Percentiles rank a stretch among this genome's conserved stretches.
Conservation (phyloP, 345 rosid species). For the Syzygium aromaticum region DNA sequence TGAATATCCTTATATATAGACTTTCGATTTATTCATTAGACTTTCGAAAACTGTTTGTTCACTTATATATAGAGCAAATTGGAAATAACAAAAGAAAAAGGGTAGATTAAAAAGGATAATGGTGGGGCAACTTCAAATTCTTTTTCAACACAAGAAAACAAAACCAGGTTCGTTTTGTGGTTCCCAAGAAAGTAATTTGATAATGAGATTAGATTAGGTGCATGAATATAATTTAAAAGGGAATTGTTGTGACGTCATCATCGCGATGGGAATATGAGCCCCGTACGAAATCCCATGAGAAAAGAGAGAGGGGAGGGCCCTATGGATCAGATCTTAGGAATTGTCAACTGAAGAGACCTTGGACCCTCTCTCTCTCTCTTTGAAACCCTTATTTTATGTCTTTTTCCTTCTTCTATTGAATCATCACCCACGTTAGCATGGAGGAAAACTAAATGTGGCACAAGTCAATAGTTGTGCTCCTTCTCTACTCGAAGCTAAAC, state of each 20-base stretch:
- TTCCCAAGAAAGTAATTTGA: background rate
- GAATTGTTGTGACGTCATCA: background rate
- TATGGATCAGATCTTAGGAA: slow-evolving; percentile 15
- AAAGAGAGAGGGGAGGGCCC: background rate
- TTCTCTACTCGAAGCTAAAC: background rate
- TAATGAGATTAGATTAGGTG: background rate
- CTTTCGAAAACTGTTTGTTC: background rate
- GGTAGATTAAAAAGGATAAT: background rate
- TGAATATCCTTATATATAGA: background rate
- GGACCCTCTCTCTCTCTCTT: background rate
- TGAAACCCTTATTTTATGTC: background rate
- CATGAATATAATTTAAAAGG: background rate
- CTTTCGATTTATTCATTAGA: background rate
- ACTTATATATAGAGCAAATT: background rate
- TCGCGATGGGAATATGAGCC: slow-evolving; percentile 9
- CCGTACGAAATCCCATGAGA: slow-evolving; percentile 20
- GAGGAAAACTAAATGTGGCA: background rate
- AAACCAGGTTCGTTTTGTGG: background rate
- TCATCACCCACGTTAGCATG: background rate
- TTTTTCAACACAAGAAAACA: background rate
- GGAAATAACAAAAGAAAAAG: background rate
- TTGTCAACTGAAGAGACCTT: slow-evolving; percentile 16
- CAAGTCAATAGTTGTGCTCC: background rate
- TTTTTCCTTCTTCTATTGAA: background rate
- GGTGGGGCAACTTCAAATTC: background rate